Base-by-base conservation (phyloP, 345 rosid species). In the Punica granatum region DNA sequence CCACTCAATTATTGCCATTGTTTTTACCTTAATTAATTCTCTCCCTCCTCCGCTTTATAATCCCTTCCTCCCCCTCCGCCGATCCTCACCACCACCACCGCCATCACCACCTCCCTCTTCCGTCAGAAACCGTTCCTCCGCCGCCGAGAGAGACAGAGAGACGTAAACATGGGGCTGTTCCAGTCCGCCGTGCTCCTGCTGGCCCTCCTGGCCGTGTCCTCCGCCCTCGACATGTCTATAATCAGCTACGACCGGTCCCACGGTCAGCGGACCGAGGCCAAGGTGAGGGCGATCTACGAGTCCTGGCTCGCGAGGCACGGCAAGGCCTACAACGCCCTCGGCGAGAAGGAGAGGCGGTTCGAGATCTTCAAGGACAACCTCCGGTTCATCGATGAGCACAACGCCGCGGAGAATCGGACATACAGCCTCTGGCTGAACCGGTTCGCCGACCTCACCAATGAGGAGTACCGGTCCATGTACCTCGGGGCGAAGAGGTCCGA, bases 401-500 rank as follows among this genome's bases (percentile, higher is more conserved):
- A 91, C 81, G 74, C 78, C 26, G 72, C 76, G 21, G 78, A 70
- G 75, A 73, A 80, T 77, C 86, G 70, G 76, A 73, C 85, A 25
- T 91, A 80, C 63, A 75, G 53, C 67, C 78, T 94, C 33, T 96
- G 97, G 36, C 70, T 94, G 76, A 94, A 79, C 85, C 85, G 84
- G 76, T 91, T 91, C 53, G 96, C 95, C 35, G 99, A 94, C 80
- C 75, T 94, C 69, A 86, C 92, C 69, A 91, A 91, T 75, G 95
- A 89, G 58, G 99, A 94, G 87, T 94, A 86, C 85, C 85, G 90
- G 66, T 74, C 90, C 56, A 75, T 26, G 69, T 88, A 81, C 53
- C 72, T 91, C 63, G 96, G 99, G 26, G 54, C 75, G 18, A 82
- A 80, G 81, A 80, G 81, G 80, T 42, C 18, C 23, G 74, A 67